These are phyloP conservation scores for Fusarium pseudocircinatum DNA, from an alignment of 2,329 filamentous ascomycete genomes.

Conservation along the genomic window DNA sequence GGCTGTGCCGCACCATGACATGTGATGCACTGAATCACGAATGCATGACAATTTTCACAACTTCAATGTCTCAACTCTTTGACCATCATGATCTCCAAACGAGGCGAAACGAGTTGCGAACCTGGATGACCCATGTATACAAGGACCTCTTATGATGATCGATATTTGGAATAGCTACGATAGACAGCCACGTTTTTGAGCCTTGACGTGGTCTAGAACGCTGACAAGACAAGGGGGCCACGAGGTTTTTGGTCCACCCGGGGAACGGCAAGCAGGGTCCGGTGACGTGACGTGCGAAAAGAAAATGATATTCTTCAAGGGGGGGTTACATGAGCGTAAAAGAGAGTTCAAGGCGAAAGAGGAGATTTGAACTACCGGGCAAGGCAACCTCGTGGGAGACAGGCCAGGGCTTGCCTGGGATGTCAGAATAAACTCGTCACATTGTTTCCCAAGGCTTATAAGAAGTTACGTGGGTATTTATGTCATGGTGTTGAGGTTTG, in stretches of 20 bases:
- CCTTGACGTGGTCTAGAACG: slow-evolving; percentile 18
- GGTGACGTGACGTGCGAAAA: neutral
- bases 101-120: neutral
- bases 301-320: neutral
- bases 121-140: neutral
- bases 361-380: neutral
- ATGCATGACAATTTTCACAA: slow-evolving; percentile 1
- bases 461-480: neutral
- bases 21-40: neutral
- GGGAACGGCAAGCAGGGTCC: slow-evolving; percentile 1
- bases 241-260: slow-evolving; percentile 24
- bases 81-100: neutral
- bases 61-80: neutral
- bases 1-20: slow-evolving; percentile 22
- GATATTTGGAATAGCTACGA: slow-evolving; percentile 1
- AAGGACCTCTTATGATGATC: neutral
- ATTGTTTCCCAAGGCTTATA: too few relatives aligned
- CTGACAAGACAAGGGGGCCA: slow-evolving; percentile 26
- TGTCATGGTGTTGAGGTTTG: neutral
- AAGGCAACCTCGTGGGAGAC: slow-evolving; percentile 5
- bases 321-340: neutral
- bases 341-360: neutral
- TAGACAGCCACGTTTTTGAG: neutral
- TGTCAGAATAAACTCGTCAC: neutral
- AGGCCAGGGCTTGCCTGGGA: neutral